Conservation (phyloP, 1,139 yeast species). For the Candida albicans region DNA sequence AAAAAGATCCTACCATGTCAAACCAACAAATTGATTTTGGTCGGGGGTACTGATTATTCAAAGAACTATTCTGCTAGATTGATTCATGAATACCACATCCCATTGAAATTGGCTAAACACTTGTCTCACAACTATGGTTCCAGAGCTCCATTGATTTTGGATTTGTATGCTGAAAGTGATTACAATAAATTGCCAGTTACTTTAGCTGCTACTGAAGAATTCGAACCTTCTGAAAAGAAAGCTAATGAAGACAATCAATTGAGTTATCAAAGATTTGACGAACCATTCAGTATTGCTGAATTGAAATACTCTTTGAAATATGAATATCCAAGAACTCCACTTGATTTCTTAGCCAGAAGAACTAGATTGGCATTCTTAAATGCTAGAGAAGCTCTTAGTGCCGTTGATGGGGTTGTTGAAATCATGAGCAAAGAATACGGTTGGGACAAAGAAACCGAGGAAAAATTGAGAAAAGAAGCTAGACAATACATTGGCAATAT, state of each 20-base stretch:
- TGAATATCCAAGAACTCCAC: slow-evolving; percentile 86
- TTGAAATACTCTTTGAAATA: slow-evolving; percentile 76
- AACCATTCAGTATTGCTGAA: slow-evolving; percentile 93
- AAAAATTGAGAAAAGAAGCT: slow-evolving; percentile 55
- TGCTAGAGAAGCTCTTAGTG: slow-evolving; percentile 77
- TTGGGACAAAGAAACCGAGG: slow-evolving; percentile 68
- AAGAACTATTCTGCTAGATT: slow-evolving; percentile 75
- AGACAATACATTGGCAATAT: slow-evolving; percentile 60
- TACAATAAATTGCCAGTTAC: slow-evolving; percentile 62
- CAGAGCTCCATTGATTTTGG: slow-evolving; percentile 79
- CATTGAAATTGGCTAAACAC: slow-evolving; percentile 78
- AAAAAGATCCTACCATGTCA: slow-evolving; percentile 53
- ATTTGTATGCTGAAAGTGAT: slow-evolving; percentile 53
- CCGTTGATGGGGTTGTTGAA: slow-evolving; percentile 84
- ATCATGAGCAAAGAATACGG: slow-evolving; percentile 77
- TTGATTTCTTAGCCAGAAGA: slow-evolving; percentile 91
- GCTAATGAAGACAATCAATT: slow-evolving; percentile 38
- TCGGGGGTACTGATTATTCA: slow-evolving; percentile 74
- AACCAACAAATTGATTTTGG: slow-evolving; percentile 61
- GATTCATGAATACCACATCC: slow-evolving; percentile 75
- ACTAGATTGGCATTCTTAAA: slow-evolving; percentile 91
- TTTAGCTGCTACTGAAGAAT: slow-evolving; percentile 46
- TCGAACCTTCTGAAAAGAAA: slow-evolving; percentile 34
- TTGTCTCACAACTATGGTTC: slow-evolving; percentile 88
- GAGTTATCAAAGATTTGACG: slow-evolving; percentile 59